Conservation (phyloP, 2,329 filamentous ascomycete species). For the Botryosphaeria agaves region DNA sequence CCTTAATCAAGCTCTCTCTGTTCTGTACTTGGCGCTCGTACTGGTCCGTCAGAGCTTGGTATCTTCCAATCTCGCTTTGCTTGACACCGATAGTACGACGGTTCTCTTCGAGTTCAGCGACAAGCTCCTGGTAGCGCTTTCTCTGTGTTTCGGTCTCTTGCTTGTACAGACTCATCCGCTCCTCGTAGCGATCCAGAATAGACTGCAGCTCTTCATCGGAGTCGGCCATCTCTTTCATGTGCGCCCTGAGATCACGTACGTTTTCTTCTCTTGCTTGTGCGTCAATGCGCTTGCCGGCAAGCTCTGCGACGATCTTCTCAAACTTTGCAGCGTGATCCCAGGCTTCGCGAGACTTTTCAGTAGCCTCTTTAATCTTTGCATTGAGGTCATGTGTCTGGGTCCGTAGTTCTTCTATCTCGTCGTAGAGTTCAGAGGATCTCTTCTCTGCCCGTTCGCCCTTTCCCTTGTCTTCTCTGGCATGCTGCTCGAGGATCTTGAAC, state of each 20-base stretch:
- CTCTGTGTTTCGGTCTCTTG: slow-evolving; percentile 46
- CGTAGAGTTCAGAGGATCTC: slow-evolving; percentile 44
- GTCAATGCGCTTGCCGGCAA: slow-evolving; percentile 62
- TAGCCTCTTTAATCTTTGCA: slow-evolving; percentile 42
- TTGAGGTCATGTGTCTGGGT: slow-evolving; percentile 41
- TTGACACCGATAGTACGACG: slow-evolving; percentile 26
- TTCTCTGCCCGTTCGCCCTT: slow-evolving; percentile 56
- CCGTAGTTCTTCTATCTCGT: slow-evolving; percentile 45
- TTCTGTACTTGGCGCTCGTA: slow-evolving; percentile 64
- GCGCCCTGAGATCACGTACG: slow-evolving; percentile 50
- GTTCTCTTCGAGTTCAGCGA: slow-evolving; percentile 27
- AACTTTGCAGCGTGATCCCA: slow-evolving; percentile 59
- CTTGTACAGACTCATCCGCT: slow-evolving; percentile 48
- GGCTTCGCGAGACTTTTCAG: slow-evolving; percentile 39
- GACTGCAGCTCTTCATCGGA: slow-evolving; percentile 58
- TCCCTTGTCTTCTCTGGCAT: slow-evolving; percentile 72
- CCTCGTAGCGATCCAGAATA: slow-evolving; percentile 61
- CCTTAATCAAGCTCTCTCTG: slow-evolving; percentile 57
- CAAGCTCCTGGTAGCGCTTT: slow-evolving; percentile 47
- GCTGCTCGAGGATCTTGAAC: slow-evolving; percentile 56
- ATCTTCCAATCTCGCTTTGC: slow-evolving; percentile 51
- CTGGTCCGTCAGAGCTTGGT: slow-evolving; percentile 71
- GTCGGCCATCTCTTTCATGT: slow-evolving; percentile 62
- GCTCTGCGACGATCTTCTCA: slow-evolving; percentile 53
- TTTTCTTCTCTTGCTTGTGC: slow-evolving; percentile 52